Conservation (phyloP, 805 yeast genomes). For the Zygotorulaspora florentina region DNA sequence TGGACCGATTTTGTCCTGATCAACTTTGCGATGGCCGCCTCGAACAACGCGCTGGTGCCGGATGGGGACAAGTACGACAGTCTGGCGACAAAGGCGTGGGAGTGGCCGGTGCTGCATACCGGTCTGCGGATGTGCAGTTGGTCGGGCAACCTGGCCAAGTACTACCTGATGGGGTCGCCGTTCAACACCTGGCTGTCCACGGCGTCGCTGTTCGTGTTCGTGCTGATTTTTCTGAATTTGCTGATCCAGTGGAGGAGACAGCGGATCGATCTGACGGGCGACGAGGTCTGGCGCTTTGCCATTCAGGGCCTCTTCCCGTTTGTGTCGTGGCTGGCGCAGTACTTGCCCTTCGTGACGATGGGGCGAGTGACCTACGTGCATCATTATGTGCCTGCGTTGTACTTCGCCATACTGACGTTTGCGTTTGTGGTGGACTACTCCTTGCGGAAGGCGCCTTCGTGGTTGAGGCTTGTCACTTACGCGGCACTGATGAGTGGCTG, state of each 20-base stretch:
- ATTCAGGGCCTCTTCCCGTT: conserved; percentile 80
- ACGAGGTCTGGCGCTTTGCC: conserved; percentile 39
- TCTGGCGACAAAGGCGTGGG: conserved; percentile 74
- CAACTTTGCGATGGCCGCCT: conserved; percentile 84
- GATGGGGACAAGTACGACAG: conserved; percentile 71
- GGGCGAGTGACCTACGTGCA: conserved; percentile 96
- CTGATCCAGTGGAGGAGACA: conserved; percentile 68
- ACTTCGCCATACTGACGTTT: conserved; percentile 79
- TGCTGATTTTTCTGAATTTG: conserved; percentile 39
- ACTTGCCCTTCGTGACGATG: conserved; percentile 85
- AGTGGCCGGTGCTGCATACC: conserved; percentile 77
- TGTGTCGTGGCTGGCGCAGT: conserved; percentile 88
- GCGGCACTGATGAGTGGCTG: conserved; percentile 43
- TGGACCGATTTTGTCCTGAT: conserved; percentile 71
- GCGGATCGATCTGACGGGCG: conserved; percentile 41
- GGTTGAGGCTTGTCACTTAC: conserved; percentile 39
- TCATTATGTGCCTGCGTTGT: conserved; percentile 93
- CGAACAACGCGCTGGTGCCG: conserved; percentile 77
- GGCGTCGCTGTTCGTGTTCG: conserved; percentile 51
- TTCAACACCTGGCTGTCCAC: conserved; percentile 75
- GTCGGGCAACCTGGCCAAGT: conserved; percentile 55
- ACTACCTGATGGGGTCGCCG: conserved; percentile 71
- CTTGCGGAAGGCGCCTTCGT: conserved; percentile 21
- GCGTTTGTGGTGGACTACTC: conserved; percentile 32
- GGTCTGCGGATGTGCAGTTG: conserved; percentile 78